Evolutionary conservation across 2,329 filamentous ascomycete genomes (phyloP).

Genomic region (Pestalotiopsis sp.): DNA sequence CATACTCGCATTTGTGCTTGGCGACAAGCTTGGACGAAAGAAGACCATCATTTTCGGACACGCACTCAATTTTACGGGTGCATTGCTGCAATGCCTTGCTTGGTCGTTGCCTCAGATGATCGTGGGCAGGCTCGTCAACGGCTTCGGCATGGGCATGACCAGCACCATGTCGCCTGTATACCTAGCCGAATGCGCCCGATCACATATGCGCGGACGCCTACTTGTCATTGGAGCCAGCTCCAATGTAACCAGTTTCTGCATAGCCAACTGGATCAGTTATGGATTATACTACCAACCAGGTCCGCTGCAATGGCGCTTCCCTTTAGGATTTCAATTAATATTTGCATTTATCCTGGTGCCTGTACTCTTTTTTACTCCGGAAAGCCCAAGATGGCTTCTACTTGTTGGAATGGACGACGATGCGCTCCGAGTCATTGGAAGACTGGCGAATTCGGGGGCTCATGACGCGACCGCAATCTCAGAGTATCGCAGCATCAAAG

Average conservation of each 20-base stretch:
- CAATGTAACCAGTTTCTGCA: slow-evolving; percentile 39
- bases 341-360: slow-evolving; percentile 38
- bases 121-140: slow-evolving; percentile 29
- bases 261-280: slow-evolving; percentile 52
- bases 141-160: slow-evolving; percentile 31
- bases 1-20: slow-evolving; percentile 61
- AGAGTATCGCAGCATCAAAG: slow-evolving; percentile 39
- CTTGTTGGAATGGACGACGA: slow-evolving; percentile 50
- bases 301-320: slow-evolving; percentile 38
- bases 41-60: slow-evolving; percentile 65
- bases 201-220: slow-evolving; percentile 27
- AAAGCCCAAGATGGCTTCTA: slow-evolving; percentile 48
- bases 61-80: slow-evolving; percentile 64
- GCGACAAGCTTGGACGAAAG: slow-evolving; percentile 69
- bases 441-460: slow-evolving; percentile 47
- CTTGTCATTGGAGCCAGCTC: slow-evolving; percentile 33
- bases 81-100: slow-evolving; percentile 52
- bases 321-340: slow-evolving; percentile 38
- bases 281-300: slow-evolving; percentile 35
- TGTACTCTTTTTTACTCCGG: slow-evolving; percentile 31
- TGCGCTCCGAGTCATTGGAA: slow-evolving; percentile 52
- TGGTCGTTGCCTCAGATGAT: slow-evolving; percentile 31
- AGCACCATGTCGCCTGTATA: slow-evolving; percentile 32
- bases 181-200: slow-evolving; percentile 29
- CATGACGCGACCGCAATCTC: slow-evolving; percentile 29